Evolutionary conservation across 345 rosid genomes (phyloP), one percentile per base, ranked within the genome.

Genomic region (Anacardium occidentale): DNA sequence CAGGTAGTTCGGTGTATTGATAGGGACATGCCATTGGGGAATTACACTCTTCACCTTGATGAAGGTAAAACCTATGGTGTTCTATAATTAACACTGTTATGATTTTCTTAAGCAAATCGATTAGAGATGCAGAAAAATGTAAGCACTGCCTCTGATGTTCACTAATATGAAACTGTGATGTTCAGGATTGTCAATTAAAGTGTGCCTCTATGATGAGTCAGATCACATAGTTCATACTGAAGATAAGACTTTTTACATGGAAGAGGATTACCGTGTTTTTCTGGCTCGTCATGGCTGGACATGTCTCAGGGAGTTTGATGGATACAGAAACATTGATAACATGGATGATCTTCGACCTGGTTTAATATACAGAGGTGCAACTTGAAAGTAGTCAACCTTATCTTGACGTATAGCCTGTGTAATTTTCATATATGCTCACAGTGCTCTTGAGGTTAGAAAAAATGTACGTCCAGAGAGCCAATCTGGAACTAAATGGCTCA

Each of bases 21-120:
- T 78, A 77, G 92, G 77, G 98, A 93, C 73, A 93, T 95, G 99
- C 99, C 99, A 69, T 55, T 90, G 75, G 99, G 98, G 63, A 93
- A 75, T 83, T 93, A 95, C 78, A 81, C 75, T 47, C 97, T 95
- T 66, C 91, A 84, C 81, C 88, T 95, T 4, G 99, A 95, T 79
- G 91, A 90, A 84, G 99, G 98, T 93, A 85, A n/a, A 75, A 68
- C 67, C 11, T 18, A 42, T 57, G 32, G 48, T 73, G 5, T 64
- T 51, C 64, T 74, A 32, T 56, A 13, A 20, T 57, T 6, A 64
- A 55, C 58, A 24, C 13, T 71, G 12, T 51, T 64, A 13, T 40
- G 61, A n/a, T 40, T 21, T 75, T 63, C 45, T 42, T n/a, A 2
- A 67, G 29, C 34, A 64, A n/a, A 21, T 57, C 22, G 75, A 63